Percentiles rank a stretch among this genome's conserved stretches.
These are phyloP conservation scores for Umbelopsis sp. DNA, from an alignment of 192 early-diverging fungal genomes.

Conservation along the genomic window DNA sequence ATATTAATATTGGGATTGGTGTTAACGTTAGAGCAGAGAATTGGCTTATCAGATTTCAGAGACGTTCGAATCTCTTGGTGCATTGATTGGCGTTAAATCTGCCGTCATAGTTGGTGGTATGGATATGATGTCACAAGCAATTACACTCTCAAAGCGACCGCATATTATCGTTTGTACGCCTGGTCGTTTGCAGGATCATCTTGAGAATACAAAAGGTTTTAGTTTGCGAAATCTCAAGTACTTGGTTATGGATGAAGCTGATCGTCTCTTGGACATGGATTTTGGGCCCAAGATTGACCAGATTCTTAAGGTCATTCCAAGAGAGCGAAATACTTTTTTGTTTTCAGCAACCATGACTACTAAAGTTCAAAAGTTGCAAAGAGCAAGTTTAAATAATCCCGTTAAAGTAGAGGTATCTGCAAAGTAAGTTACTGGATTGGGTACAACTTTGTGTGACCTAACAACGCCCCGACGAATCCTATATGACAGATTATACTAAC, in stretches of 20 bases:
- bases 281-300: slow-evolving; percentile 97
- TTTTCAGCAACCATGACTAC: slow-evolving; percentile 99
- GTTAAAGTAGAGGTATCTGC: slow-evolving; percentile 95
- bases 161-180: slow-evolving; percentile 96
- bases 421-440: slow-evolving; percentile 53
- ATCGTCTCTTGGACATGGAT: slow-evolving; percentile 91
- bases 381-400: slow-evolving; percentile 86
- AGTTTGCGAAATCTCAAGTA: slow-evolving; percentile 89
- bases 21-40: slow-evolving; percentile 57
- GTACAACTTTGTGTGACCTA: background rate
- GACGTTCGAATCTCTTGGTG: slow-evolving; percentile 88
- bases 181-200: slow-evolving; percentile 91
- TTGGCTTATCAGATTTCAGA: slow-evolving; percentile 94
- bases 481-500: too few relatives aligned
- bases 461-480: too few relatives aligned
- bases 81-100: slow-evolving; percentile 89
- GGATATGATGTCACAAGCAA: slow-evolving; percentile 96
- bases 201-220: slow-evolving; percentile 99
- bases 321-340: slow-evolving; percentile 89
- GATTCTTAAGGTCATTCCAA: slow-evolving; percentile 88
- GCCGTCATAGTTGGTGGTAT: slow-evolving; percentile 94
- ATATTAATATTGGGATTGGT: slow-evolving; percentile 1
- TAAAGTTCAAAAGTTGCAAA: slow-evolving; percentile 95
- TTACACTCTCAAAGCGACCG: slow-evolving; percentile 92
- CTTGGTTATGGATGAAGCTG: slow-evolving; percentile 93